Base-by-base conservation (phyloP, 805 yeast genomes). In the Suhomyces sp. region DNA sequence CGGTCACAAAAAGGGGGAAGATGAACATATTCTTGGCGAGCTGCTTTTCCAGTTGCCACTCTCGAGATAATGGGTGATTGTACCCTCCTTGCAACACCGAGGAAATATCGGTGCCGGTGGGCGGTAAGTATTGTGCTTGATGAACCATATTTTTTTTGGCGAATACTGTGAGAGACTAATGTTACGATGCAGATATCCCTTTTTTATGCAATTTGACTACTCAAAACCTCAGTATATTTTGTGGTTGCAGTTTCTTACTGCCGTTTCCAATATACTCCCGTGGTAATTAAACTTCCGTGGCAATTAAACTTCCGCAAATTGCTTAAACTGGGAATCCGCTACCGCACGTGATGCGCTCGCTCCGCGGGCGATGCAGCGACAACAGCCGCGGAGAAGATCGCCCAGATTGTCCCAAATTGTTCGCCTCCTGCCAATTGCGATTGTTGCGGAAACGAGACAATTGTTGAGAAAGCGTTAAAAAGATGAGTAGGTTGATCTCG, bases 21-120 rank as follows among this genome's bases (percentile, higher is more conserved):
- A 94, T 90, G 64, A 94, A 86, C 96, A 89, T 88, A 66, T 81
- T 85, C 69, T 94, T 94, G 29, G 86, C 78, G 50, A 94, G 78
- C 67, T 85, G 93, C 60, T 91, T 81, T 65, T 86, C 93, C 58
- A 80, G 81, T 69, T 94, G 99, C 99, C 99, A 94, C 66, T 81
- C 85, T 61, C 99, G 81, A 19, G 89, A 64, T 44, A 93, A 77
- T 1, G 97, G 96, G 63, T 92, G 96, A 68, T 89, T 88, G 72
- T 92, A 94, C 3, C 98, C 97, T 53, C 98, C 97, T 55, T 94
- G 93, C 43, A 94, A 77, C 41, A 94, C 74, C 6, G 96, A 87
- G 12, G 90, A 78, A 55, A 89, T 81, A 35, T 78, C 75, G 0
- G 92, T 82, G 31, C 80, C 81, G 21, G 77, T 74, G 1, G 76